Base-by-base conservation (phyloP, 257 asterid species). In the Lycium barbarum region DNA sequence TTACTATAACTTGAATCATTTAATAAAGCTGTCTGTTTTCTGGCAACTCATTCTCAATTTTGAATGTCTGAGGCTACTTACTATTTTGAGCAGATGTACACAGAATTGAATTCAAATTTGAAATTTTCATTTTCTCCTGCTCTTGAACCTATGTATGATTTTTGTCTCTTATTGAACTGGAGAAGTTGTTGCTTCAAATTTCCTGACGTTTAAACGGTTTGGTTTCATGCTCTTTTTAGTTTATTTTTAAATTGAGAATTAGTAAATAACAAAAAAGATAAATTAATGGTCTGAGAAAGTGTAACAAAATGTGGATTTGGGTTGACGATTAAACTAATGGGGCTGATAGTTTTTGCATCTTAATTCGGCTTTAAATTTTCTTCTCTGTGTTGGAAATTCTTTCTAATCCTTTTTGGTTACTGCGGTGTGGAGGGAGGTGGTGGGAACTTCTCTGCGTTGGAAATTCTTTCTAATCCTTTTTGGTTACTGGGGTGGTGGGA, bases 21-120 rank as follows among this genome's bases (percentile, higher is more conserved):
- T 76, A 38, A 13, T 35, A 51, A 1, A 76, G 81, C 62, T 22
- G 8, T 51, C 62, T 76, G 14, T 51, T 49, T 51, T 51, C 45
- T 76, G 22, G 45, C 62, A 76, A 76, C 81, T 76, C 20, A 76
- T 76, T 73, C 80, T 20, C 12, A 73, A 11, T n/a, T 73, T 73
- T 73, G 80, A 73, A 47, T 47, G 38, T 76, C 22, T 12, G 81
- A 76, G 3, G 81, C 81, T 76, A 22, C 45, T 76, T 13, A 51
- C 58, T 1, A 5, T 26, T 13, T 22, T 22, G 63, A 76, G 81
- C 14, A 51, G 20, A 51, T 53, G 61, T 51, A 51, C 2, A 14
- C 81, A 22, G 58, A 13, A 26, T 76, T 14, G 9, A 49, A 14
- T 76, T 72, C 10, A 11, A 72, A 72, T 73, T 53, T 51, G 47